Evolutionary conservation across 345 rosid species (phyloP).

Genomic region (Linum usitatissimum): DNA sequence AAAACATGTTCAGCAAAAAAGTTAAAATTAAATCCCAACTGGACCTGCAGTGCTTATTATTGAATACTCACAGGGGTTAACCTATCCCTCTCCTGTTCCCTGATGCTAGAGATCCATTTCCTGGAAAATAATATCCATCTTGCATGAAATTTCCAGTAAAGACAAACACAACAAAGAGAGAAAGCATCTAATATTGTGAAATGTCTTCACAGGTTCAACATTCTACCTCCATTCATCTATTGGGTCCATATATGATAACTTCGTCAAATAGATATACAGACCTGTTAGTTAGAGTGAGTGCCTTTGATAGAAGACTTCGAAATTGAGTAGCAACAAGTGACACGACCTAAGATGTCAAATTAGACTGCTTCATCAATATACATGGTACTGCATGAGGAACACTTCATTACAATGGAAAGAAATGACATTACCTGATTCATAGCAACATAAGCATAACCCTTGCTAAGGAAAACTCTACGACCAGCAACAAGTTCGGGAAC

Average conservation of each 20-base stretch:
- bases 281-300: conserved; percentile 83
- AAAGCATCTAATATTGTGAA: neutral
- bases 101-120: conserved; percentile 72
- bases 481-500: conserved; percentile 88
- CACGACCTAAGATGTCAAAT: conserved; percentile 42
- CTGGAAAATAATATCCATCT: conserved; percentile 29
- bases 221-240: neutral
- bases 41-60: conserved; percentile 12
- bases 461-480: conserved; percentile 58
- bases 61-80: conserved; percentile 60
- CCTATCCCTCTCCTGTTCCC: conserved; percentile 83
- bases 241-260: neutral
- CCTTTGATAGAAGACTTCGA: conserved; percentile 68
- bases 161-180: neutral
- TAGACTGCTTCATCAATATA: conserved; percentile 2
- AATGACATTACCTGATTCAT: conserved; percentile 43
- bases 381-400: conserved; percentile 5
- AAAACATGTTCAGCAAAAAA: conserved; percentile 4
- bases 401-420: neutral
- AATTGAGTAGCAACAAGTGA: conserved; percentile 76
- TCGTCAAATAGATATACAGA: conserved; percentile 17
- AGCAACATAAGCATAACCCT: conserved; percentile 83
- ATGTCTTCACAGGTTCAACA: neutral
- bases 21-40: conserved; percentile 7
- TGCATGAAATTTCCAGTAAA: neutral